A percentile compares a stretch with the other conserved stretches of the same genome.
Evolutionary conservation across 768 basidiomycete species (phyloP).

Genomic region (Psilocybe cubensis): DNA sequence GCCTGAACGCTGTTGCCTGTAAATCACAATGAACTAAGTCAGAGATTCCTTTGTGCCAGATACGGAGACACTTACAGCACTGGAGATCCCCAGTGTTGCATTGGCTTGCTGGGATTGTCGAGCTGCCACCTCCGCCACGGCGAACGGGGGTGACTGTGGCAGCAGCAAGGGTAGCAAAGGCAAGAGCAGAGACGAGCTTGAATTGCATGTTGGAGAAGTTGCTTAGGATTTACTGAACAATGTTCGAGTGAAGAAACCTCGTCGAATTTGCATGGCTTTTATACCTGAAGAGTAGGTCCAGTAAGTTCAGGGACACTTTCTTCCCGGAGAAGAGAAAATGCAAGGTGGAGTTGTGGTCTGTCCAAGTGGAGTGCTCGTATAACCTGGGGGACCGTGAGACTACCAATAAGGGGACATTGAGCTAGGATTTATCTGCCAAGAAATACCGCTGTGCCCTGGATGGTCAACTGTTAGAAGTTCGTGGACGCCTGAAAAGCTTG

Average conservation of each 20-base stretch:
- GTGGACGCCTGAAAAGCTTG: too few relatives aligned
- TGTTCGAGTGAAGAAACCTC: not conserved
- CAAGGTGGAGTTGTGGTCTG: not conserved
- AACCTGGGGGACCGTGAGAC: not conserved
- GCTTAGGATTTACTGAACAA: not conserved
- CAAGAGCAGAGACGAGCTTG: slow-evolving; percentile 1
- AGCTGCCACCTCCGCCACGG: not conserved
- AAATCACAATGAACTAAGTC: not conserved
- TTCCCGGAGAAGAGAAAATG: too few relatives aligned
- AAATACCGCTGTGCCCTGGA: too few relatives aligned
- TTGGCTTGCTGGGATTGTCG: not conserved
- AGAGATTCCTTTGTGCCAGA: not conserved
- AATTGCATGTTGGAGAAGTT: slow-evolving; percentile 4
- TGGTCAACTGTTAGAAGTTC: too few relatives aligned
- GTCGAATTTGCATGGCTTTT: not conserved
- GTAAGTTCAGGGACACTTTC: not conserved
- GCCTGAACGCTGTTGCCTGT: slow-evolving; percentile 1
- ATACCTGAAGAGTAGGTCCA: not conserved
- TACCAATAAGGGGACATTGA: not conserved
- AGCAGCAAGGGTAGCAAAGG: slow-evolving; percentile 5
- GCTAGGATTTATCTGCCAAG: too few relatives aligned
- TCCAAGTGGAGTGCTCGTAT: not conserved
- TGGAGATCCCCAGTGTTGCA: slow-evolving; percentile 4
- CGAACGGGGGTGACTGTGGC: slow-evolving; percentile 5
- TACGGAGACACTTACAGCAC: not conserved